Percentiles rank a stretch among this genome's conserved stretches.
Evolutionary conservation across 768 basidiomycete genomes (phyloP).

Genomic region (Coprinopsis marcescibilis): DNA sequence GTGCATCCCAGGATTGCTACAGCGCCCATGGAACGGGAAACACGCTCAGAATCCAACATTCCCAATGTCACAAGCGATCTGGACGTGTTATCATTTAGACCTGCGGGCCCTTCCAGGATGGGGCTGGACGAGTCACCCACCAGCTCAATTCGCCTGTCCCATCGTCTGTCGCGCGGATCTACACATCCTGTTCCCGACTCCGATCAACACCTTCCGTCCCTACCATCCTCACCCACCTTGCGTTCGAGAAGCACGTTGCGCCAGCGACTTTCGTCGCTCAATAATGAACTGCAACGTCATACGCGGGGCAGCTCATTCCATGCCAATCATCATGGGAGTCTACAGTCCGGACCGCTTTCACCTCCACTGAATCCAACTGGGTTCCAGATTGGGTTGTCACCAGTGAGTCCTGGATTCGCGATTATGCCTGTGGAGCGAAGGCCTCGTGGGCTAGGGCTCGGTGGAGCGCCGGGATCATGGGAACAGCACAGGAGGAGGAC

Average conservation of each 20-base stretch:
- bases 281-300: background rate
- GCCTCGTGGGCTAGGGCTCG: conserved; percentile 30
- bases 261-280: background rate
- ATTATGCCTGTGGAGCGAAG: conserved; percentile 52
- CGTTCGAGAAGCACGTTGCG: conserved; percentile 3
- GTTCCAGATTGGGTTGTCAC: conserved; percentile 72
- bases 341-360: conserved; percentile 16
- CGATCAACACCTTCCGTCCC: background rate
- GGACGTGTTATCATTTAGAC: background rate
- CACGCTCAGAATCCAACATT: conserved; percentile 26
- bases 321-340: conserved; percentile 1
- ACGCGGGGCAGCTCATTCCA: conserved; percentile 3
- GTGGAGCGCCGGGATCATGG: conserved; percentile 16
- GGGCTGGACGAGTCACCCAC: no score
- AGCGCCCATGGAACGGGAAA: conserved; percentile 26
- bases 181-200: no score
- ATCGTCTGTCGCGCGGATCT: background rate
- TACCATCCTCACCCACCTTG: conserved; percentile 2
- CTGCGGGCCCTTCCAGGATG: background rate
- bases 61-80: conserved; percentile 14
- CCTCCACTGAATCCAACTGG: conserved; percentile 40
- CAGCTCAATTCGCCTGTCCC: background rate
- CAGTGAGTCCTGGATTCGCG: conserved; percentile 74
- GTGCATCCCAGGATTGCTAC: conserved; percentile 14
- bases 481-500: conserved; percentile 37